Conservation (phyloP, 2,329 filamentous ascomycete genomes). For the Diaporthe citri region DNA sequence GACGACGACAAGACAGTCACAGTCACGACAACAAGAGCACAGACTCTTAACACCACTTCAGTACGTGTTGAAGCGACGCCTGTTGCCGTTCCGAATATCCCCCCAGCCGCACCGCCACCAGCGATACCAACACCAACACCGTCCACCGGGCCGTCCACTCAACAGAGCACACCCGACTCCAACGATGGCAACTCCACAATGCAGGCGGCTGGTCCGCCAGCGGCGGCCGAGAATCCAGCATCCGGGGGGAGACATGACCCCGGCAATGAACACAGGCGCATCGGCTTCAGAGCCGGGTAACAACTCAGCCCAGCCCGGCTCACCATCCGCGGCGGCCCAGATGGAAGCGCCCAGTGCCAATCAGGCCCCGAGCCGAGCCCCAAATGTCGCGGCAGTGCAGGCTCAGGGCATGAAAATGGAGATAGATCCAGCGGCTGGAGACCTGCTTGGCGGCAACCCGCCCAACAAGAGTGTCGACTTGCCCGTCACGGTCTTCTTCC, state of each 20-base stretch:
- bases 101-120: background rate
- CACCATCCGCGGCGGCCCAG: conserved; percentile 2
- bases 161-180: background rate
- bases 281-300: background rate
- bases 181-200: background rate
- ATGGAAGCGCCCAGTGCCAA: conserved; percentile 3
- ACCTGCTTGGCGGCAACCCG: conserved; percentile 36
- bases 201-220: conserved; percentile 18
- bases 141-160: background rate
- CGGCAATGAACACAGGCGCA: background rate
- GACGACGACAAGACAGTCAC: conserved; percentile 9
- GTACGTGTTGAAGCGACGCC: background rate
- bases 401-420: background rate
- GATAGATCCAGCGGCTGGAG: conserved; percentile 30
- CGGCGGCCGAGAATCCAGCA: conserved; percentile 3
- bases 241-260: conserved; percentile 1
- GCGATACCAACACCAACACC: background rate
- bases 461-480: conserved; percentile 41
- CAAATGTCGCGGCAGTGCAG: background rate
- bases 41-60: background rate
- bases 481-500: conserved; percentile 45
- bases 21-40: background rate
- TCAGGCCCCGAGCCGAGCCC: background rate
- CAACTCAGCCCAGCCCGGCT: background rate
- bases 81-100: background rate